Conservation (phyloP, 306 rosid species). For the Ziziphus jujuba region DNA sequence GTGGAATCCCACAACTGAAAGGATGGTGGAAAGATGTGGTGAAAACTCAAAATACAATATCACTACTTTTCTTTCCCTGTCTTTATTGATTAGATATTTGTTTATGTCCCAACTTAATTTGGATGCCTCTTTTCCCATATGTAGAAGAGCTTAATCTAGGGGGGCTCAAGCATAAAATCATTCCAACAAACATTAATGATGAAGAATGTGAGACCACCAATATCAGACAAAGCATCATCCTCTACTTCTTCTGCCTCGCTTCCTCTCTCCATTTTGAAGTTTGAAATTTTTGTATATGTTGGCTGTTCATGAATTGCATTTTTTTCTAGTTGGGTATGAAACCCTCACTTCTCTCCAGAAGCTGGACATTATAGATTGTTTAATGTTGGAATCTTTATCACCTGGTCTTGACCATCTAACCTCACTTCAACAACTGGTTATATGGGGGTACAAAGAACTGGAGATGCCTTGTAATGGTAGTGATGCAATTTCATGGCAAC, state of each 20-base stretch:
- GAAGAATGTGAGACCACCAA: neutral
- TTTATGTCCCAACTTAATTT: constrained; percentile 12
- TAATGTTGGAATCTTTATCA: neutral
- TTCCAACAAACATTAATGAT: neutral
- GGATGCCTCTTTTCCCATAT: constrained; percentile 19
- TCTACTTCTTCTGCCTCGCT: too few relatives aligned
- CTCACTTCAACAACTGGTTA: neutral
- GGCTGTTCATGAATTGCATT: neutral
- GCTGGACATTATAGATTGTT: constrained; percentile 1
- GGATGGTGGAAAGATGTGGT: neutral
- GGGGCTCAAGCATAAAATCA: neutral
- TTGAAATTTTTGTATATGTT: too few relatives aligned
- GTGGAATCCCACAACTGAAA: neutral
- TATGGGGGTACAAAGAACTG: neutral
- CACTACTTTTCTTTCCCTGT: neutral
- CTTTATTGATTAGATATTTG: constrained; percentile 2
- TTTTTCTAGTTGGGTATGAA: neutral
- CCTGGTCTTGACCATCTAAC: neutral
- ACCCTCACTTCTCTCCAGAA: constrained; percentile 8
- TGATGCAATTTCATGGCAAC: constrained; percentile 2
- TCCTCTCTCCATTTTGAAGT: constrained; percentile 25
- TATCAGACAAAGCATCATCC: too few relatives aligned
- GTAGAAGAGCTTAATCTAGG: neutral
- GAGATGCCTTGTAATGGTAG: neutral
- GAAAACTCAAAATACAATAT: neutral